A percentile compares a stretch with the other conserved stretches of the same genome.
phyloP scores from a whole-genome alignment of 371 early-diverging fungal species.

The Mortierella sp. region DNA sequence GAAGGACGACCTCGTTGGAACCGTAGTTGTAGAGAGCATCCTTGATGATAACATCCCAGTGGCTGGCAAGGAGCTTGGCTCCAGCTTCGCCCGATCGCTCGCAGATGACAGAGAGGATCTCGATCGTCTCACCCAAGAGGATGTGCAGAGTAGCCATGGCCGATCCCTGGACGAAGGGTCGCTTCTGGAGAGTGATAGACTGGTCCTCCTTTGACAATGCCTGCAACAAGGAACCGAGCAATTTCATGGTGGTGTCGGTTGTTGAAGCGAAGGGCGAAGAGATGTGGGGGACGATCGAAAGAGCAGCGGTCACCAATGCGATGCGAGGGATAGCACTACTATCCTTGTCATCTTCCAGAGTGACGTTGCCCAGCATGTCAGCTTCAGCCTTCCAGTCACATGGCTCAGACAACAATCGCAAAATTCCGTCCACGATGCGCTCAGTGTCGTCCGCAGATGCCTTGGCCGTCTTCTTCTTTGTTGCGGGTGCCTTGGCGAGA shows the following conservation, averaged over 20 bases:
- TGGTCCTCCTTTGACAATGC: slow-evolving; percentile 57
- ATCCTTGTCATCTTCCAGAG: slow-evolving; percentile 54
- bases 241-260: slow-evolving; percentile 52
- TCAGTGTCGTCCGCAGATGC: slow-evolving; percentile 23
- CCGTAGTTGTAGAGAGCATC: slow-evolving; percentile 62
- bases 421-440: slow-evolving; percentile 57
- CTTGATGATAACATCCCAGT: slow-evolving; percentile 61
- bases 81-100: slow-evolving; percentile 39
- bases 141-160: slow-evolving; percentile 68
- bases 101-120: slow-evolving; percentile 63
- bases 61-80: slow-evolving; percentile 32
- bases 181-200: slow-evolving; percentile 50
- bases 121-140: slow-evolving; percentile 67
- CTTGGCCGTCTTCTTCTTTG: slow-evolving; percentile 31
- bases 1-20: slow-evolving; percentile 70
- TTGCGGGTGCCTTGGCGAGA: slow-evolving; percentile 10
- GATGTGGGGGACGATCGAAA: slow-evolving; percentile 69
- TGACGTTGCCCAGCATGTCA: slow-evolving; percentile 61
- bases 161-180: slow-evolving; percentile 66
- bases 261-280: slow-evolving; percentile 61
- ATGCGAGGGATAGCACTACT: slow-evolving; percentile 37
- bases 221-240: slow-evolving; percentile 60
- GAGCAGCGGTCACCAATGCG: slow-evolving; percentile 62
- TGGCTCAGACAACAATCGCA: slow-evolving; percentile 56
- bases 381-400: slow-evolving; percentile 70